Evolutionary conservation across 768 basidiomycete species (phyloP), one percentile per base, ranked within the genome.

Genomic region (Leucogyrophana mollusca): DNA sequence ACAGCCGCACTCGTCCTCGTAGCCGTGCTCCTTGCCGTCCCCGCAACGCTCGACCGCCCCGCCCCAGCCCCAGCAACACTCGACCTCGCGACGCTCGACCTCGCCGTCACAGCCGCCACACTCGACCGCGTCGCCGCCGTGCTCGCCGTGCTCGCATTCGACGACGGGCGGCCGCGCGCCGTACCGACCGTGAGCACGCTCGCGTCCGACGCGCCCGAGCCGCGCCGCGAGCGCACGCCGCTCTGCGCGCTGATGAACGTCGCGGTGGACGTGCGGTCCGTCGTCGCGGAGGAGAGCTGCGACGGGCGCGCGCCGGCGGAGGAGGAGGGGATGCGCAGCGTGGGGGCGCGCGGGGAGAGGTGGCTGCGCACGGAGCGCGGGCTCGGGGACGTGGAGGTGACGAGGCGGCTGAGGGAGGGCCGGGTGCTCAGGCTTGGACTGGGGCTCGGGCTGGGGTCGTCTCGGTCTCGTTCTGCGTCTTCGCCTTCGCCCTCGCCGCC

Each of bases 181-280:
- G 65, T 67, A 4, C 63, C 65, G 2, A 65, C 60, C 1, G 63
- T 65, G 10, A 62, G 54, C 2, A 58, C 63, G 47, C 65, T 67
- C 33, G 54, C 34, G 9, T 56, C 65, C 14, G 65, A 65, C 3
- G 67, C 36, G 0, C 62, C 62, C 2, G 63, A 65, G 9, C 65
- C 65, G 33, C 55, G 49, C 18, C 63, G 65, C 5, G 60, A 63
- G 20, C 63, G 65, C 3, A 51, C 33, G 10, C 51, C n/a, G n/a
- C n/a, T n/a, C n/a, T 21, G 52, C 22, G 65, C 64, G 1, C 65
- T 65, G 18, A 58, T 61, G 51, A 67, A 65, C 0, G 65, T 67
- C 6, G 50, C 46, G 1, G 53, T 45, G n/a, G n/a, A n/a, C n/a
- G n/a, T n/a, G n/a, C n/a, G n/a, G 2, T 65, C 65, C 2, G 64